Conservation (phyloP, 1,284 basidiomycete species). For the Puccinia triticina region DNA sequence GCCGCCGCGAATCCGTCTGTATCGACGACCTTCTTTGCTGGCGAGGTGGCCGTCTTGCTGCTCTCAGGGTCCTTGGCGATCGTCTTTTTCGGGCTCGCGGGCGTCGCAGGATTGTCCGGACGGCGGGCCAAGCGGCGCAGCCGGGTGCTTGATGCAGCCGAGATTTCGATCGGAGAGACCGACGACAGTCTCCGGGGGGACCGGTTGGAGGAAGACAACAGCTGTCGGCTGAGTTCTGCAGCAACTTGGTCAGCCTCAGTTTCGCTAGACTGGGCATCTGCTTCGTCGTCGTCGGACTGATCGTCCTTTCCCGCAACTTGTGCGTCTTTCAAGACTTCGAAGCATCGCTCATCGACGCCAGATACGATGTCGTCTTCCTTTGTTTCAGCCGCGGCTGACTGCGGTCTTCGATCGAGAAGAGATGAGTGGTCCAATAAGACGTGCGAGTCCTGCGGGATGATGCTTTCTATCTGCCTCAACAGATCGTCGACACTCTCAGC, state of each 20-base stretch:
- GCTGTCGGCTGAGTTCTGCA: neutral
- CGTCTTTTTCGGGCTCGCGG: neutral
- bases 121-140: neutral
- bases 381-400: neutral
- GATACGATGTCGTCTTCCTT: conserved; percentile 11
- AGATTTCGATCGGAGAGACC: neutral
- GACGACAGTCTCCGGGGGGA: conserved; percentile 13
- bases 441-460: neutral
- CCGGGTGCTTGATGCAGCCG: neutral
- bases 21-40: neutral
- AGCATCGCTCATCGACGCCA: conserved; percentile 13
- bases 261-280: neutral
- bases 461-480: neutral
- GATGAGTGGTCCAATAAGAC: neutral
- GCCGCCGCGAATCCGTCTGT: neutral
- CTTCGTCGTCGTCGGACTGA: no score
- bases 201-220: neutral
- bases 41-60: neutral
- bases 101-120: neutral
- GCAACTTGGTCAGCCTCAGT: neutral
- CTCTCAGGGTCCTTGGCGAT: neutral
- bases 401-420: neutral
- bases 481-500: neutral
- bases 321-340: neutral
- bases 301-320: neutral